A percentile compares a stretch with the other conserved stretches of the same genome.
These are phyloP conservation scores for Penium margaritaceum DNA, from an alignment of 139 green algal species.

Conservation along the genomic window DNA sequence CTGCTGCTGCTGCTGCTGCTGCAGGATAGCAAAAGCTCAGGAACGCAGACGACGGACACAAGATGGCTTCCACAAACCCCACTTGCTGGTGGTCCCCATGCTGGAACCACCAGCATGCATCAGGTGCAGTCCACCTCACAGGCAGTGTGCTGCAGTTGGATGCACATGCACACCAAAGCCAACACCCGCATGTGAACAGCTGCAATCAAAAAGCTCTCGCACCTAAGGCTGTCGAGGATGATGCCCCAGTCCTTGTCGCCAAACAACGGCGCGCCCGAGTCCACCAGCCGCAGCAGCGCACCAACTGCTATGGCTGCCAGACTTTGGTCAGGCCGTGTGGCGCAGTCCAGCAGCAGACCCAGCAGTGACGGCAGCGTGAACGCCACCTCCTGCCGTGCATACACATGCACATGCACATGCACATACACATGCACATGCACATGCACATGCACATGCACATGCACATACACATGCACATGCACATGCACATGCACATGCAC, in stretches of 20 bases:
- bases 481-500: too few relatives aligned
- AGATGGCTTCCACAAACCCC: too few relatives aligned
- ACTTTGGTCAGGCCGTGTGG: slow-evolving; percentile 33
- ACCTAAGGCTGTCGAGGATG: slow-evolving; percentile 38
- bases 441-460: too few relatives aligned
- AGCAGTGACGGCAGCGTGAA: slow-evolving; percentile 38
- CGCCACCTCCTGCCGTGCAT: slow-evolving; percentile 13
- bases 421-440: too few relatives aligned
- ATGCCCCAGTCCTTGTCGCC: slow-evolving; percentile 5
- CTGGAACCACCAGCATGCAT: background rate
- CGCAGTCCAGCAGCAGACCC: slow-evolving; percentile 40
- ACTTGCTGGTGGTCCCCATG: too few relatives aligned
- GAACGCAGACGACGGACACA: too few relatives aligned
- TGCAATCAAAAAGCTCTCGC: background rate
- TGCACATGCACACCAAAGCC: background rate
- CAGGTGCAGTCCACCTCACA: background rate
- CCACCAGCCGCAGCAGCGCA: slow-evolving; percentile 34
- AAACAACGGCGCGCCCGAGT: slow-evolving; percentile 21
- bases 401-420: background rate
- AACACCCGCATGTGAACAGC: background rate
- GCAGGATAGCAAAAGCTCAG: too few relatives aligned
- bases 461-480: too few relatives aligned
- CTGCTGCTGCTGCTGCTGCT: too few relatives aligned
- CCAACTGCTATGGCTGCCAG: slow-evolving; percentile 33
- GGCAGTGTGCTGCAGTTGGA: background rate